Base-by-base conservation (phyloP, 768 basidiomycete species). In the Lactifluus echinatus region DNA sequence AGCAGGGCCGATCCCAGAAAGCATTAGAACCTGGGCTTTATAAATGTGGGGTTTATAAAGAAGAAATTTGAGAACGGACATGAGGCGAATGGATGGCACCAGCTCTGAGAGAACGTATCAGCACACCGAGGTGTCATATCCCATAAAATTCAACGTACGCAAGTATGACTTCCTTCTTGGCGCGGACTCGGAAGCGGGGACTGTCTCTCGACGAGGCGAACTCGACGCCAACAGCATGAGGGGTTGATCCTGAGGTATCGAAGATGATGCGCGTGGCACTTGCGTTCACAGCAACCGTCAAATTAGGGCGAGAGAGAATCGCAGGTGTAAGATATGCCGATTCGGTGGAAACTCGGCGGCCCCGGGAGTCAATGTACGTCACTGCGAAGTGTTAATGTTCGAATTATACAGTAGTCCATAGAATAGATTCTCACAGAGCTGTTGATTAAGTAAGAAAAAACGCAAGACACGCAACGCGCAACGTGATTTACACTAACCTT, bases 1-100 rank as follows among this genome's bases (percentile, higher is more conserved):
- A 2, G 76, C 74, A 34, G 88, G 86, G 2, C 90, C 91, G 46
- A 93, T 72, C 11, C 91, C 91, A 19, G 86, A 88, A 17, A 88
- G 74, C 76, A 86, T 76, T 14, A 88, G 74, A 50, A 87, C 77
- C 73, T 86, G 29, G 8, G 19, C 21, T 8, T 70, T 11, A 36
- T 45, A 19, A 34, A 21, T 37, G 47, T 62, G 5, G 29, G 17
- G 15, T 0, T 50, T n/a, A 37, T 21, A 24, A 12, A 31, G 33
- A 46, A n/a, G 23, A 21, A 53, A 10, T 11, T 31, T 8, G 11
- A 21, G 19, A 11, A 60, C 72, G 48, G 50, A 74, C 76, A 21
- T 81, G 80, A 3, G 85, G 85, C 6, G 82, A 77, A 61, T 87
- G 82, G 7, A 87, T 67, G 2, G 84, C 76, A 0, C 83, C 83